A percentile compares a stretch with the other conserved stretches of the same genome.
Conservation (phyloP, 129 eudicot genomes). For the Ambrosia artemisiifolia region DNA sequence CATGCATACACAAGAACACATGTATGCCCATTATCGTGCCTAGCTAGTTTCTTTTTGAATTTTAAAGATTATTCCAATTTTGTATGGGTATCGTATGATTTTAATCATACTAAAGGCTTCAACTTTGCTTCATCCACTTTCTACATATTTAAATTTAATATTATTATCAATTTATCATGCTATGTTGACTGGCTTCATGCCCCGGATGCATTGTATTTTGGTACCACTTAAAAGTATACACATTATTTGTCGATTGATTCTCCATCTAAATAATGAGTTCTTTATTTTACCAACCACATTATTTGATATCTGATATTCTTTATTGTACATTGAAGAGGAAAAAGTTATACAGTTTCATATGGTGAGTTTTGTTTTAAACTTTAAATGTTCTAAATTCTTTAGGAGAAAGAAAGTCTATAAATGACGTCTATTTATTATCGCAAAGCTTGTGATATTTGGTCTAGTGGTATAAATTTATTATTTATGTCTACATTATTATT, state of each 20-base stretch:
- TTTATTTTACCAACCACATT: neutral
- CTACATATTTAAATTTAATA: neutral
- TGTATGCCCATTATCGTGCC: slow-evolving; percentile 9
- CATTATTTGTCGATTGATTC: slow-evolving; percentile 10
- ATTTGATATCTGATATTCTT: neutral
- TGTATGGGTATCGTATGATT: neutral
- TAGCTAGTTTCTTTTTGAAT: slow-evolving; percentile 1
- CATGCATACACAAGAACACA: neutral
- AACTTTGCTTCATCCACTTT: slow-evolving; percentile 22
- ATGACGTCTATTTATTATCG: no score
- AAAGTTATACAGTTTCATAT: neutral
- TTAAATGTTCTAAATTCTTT: no score
- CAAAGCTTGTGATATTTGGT: no score
- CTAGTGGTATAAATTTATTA: no score
- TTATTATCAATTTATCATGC: neutral
- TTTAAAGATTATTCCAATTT: slow-evolving; percentile 16
- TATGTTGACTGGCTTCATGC: slow-evolving; percentile 8
- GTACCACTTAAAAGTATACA: neutral
- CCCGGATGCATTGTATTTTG: slow-evolving; percentile 9
- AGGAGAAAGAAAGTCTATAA: no score
- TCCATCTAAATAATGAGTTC: neutral
- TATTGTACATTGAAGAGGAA: neutral
- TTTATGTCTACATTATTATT: no score
- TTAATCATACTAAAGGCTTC: slow-evolving; percentile 15
- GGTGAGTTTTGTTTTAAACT: no score